Evolutionary conservation across 768 basidiomycete genomes (phyloP).

Genomic region (Rhizopogon vinicolor): DNA sequence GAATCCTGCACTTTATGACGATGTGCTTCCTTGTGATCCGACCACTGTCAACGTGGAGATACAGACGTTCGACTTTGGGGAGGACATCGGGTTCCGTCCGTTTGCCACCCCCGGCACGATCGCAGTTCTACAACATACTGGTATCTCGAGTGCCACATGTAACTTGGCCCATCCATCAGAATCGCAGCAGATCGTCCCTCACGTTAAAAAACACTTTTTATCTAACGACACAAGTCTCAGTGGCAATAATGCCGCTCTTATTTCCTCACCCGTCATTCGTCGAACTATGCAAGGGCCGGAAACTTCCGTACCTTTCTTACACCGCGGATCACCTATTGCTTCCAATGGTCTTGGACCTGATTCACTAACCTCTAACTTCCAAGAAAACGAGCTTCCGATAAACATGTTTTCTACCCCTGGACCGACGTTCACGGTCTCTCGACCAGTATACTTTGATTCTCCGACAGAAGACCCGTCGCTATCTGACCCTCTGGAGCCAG

Average conservation of each 20-base stretch:
- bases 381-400: conserved; percentile 1
- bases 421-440: conserved; percentile 30
- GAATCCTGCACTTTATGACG: background rate
- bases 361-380: background rate
- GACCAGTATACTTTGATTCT: conserved; percentile 45
- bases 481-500: conserved; percentile 33
- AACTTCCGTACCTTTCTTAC: background rate
- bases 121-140: background rate
- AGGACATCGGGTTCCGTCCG: background rate
- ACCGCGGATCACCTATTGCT: background rate
- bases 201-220: background rate
- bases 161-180: background rate
- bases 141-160: background rate
- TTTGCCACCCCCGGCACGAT: background rate
- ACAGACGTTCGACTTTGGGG: background rate
- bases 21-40: background rate
- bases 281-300: background rate
- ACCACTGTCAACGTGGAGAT: background rate
- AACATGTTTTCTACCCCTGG: conserved; percentile 46
- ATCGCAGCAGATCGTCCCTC: background rate
- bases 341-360: background rate
- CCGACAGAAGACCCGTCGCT: conserved; percentile 44
- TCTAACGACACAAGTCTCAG: background rate
- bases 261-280: background rate
- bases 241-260: background rate